Evolutionary conservation across 2,329 filamentous ascomycete species (phyloP).

Genomic region (Pezicula neosporulosa): DNA sequence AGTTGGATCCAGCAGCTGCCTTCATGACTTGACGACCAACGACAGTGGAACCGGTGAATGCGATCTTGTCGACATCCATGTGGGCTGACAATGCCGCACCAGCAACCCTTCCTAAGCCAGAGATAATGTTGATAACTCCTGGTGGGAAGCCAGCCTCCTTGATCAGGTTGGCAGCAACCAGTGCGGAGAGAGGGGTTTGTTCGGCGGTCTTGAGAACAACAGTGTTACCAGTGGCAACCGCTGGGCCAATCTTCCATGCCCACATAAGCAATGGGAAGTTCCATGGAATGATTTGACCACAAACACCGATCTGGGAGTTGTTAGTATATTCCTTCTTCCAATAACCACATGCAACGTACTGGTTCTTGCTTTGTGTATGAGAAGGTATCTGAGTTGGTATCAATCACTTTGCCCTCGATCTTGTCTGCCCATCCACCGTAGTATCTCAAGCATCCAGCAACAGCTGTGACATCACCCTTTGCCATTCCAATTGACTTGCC

Average conservation of each 20-base stretch:
- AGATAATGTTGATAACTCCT: slow-evolving; percentile 61
- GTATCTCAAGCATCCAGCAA: slow-evolving; percentile 73
- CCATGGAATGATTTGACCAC: slow-evolving; percentile 72
- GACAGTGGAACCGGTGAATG: slow-evolving; percentile 62
- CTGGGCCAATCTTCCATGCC: slow-evolving; percentile 64
- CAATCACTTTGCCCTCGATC: slow-evolving; percentile 65
- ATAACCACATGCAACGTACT: slow-evolving; percentile 25
- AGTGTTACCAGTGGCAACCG: slow-evolving; percentile 55
- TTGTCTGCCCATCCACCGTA: slow-evolving; percentile 76
- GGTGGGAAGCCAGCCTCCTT: slow-evolving; percentile 64
- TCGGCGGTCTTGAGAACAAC: slow-evolving; percentile 60
- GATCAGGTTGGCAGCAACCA: slow-evolving; percentile 50
- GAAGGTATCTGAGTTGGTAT: slow-evolving; percentile 61
- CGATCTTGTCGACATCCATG: slow-evolving; percentile 65
- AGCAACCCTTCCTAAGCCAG: slow-evolving; percentile 64
- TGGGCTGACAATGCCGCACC: slow-evolving; percentile 61
- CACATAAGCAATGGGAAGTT: slow-evolving; percentile 68
- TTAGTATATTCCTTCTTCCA: not conserved
- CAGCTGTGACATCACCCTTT: slow-evolving; percentile 68
- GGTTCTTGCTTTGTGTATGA: slow-evolving; percentile 68
- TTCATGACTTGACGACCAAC: slow-evolving; percentile 63
- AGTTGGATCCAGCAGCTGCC: slow-evolving; percentile 57
- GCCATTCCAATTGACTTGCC: slow-evolving; percentile 78
- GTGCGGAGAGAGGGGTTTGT: slow-evolving; percentile 56
- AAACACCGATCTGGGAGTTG: slow-evolving; percentile 50